phyloP scores from a whole-genome alignment of 2,329 filamentous ascomycete species.

The Sporothrix inflata region DNA sequence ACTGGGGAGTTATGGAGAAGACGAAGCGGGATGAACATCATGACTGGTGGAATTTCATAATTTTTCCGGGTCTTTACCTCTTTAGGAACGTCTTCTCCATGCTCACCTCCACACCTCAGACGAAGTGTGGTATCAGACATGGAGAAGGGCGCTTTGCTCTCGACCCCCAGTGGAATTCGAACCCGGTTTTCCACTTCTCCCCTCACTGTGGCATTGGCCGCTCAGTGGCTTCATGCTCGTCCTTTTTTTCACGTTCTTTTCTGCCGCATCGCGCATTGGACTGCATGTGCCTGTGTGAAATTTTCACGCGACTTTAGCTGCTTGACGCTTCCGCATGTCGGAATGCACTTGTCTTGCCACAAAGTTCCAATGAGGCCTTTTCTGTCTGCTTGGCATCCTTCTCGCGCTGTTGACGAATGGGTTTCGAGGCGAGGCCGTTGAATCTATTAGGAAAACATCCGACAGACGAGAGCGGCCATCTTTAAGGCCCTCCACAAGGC shows the following conservation, averaged over 20 bases:
- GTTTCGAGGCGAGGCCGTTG: not conserved
- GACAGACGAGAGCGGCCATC: not conserved
- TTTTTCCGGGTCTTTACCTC: constrained; percentile 23
- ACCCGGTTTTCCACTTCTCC: not conserved
- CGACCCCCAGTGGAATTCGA: not conserved
- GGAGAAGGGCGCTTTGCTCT: not conserved
- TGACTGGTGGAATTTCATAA: constrained; percentile 25
- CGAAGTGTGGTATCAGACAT: constrained; percentile 12
- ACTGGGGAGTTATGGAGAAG: constrained; percentile 1
- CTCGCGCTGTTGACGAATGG: not conserved
- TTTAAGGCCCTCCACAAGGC: not conserved
- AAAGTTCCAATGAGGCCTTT: not conserved
- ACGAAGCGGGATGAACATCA: not conserved
- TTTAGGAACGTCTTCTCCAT: constrained; percentile 17
- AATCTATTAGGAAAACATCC: not conserved
- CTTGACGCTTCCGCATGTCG: not conserved
- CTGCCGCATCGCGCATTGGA: not conserved
- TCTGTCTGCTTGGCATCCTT: not conserved
- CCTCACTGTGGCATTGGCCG: not conserved
- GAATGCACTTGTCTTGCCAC: not conserved
- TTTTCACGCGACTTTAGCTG: not conserved
- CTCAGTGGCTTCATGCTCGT: not conserved
- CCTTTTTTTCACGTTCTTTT: not conserved
- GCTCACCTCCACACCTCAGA: constrained; percentile 16
- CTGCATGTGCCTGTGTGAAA: constrained; percentile 2